Evolutionary conservation across 2,329 filamentous ascomycete genomes (phyloP), one percentile per base, ranked within the genome.

Genomic region (Sporothrix luriei): DNA sequence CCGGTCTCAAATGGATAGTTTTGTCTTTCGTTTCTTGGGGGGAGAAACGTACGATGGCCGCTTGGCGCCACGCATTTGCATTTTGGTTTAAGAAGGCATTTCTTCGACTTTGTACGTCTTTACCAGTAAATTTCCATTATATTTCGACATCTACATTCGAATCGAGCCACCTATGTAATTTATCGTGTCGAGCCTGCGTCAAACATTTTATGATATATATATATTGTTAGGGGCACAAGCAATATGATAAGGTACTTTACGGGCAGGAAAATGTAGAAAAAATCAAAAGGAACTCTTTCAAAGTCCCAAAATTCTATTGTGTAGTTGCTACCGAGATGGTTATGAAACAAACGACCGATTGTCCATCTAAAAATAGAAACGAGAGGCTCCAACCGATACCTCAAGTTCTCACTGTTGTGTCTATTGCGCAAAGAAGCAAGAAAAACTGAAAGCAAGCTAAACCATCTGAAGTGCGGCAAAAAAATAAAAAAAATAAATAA

Each of bases 301-400:
- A 62, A 46, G 21, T 29, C 59, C 59, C 14, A 5, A 48, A 62
- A 46, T 21, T 62, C 59, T 62, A 62, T 62, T 62, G 59, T 48
- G 59, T 9, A 26, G 10, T 62, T 26, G 38, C 54, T 62, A n/a
- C 57, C 57, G 6, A 6, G 40, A 38, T 26, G 13, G 26, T 40
- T 6, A 57, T 3, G n/a, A 38, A 49, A 49, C 49, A 33, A 21
- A 16, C 40, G 19, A 64, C 33, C 13, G 46, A 43, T 43, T 13
- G 6, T 24, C 61, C 46, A 64, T 64, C 43, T 49, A 64, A 49
- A 29, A 33, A 55, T 16, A 52, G n/a, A 9, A 51, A 24, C 38
- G 38, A 46, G 54, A 62, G 38, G 13, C 38, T 19, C 38, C 26
- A 21, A 46, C 40, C 55, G 3, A 49, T n/a, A 26, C 48, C 26